phyloP scores from a whole-genome alignment of 108 stramenopile genomes.

The Asterionellopsis glacialis region DNA sequence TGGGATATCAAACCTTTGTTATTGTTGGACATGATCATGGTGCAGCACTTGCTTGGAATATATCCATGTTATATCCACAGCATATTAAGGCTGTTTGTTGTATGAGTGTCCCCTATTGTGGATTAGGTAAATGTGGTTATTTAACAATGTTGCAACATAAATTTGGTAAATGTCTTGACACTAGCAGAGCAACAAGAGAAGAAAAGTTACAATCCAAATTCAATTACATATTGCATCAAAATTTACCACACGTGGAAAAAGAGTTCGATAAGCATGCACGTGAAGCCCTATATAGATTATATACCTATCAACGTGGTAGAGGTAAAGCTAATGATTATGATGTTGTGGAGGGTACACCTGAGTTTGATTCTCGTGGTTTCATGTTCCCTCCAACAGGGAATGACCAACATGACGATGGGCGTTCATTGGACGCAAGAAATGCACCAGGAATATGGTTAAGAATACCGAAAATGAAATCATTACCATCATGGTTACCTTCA shows the following conservation, averaged over 20 bases:
- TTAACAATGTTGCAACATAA: slow-evolving; percentile 6
- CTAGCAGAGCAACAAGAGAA: neutral
- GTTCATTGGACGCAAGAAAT: slow-evolving; percentile 7
- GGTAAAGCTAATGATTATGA: neutral
- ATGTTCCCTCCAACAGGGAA: slow-evolving; percentile 18
- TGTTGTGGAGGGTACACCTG: slow-evolving; percentile 11
- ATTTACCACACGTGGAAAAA: slow-evolving; percentile 5
- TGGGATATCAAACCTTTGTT: slow-evolving; percentile 17
- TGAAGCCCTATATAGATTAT: slow-evolving; percentile 14
- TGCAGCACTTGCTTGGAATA: slow-evolving; percentile 14
- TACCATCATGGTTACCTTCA: slow-evolving; percentile 11
- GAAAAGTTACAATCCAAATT: slow-evolving; percentile 7
- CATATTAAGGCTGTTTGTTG: slow-evolving; percentile 12
- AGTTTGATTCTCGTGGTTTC: slow-evolving; percentile 2
- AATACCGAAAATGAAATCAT: slow-evolving; percentile 4
- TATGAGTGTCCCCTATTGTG: slow-evolving; percentile 20
- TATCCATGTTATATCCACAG: slow-evolving; percentile 17
- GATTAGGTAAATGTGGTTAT: slow-evolving; percentile 4
- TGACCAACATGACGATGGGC: neutral
- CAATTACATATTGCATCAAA: slow-evolving; percentile 24
- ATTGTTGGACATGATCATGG: slow-evolving; percentile 34
- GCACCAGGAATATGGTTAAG: slow-evolving; percentile 16
- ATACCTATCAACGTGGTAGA: slow-evolving; percentile 4
- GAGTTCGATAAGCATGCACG: slow-evolving; percentile 15
- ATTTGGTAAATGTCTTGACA: slow-evolving; percentile 15